Evolutionary conservation across 1,139 yeast species (phyloP), one percentile per base, ranked within the genome.

Genomic region (Kurtzmaniella natalensis): DNA sequence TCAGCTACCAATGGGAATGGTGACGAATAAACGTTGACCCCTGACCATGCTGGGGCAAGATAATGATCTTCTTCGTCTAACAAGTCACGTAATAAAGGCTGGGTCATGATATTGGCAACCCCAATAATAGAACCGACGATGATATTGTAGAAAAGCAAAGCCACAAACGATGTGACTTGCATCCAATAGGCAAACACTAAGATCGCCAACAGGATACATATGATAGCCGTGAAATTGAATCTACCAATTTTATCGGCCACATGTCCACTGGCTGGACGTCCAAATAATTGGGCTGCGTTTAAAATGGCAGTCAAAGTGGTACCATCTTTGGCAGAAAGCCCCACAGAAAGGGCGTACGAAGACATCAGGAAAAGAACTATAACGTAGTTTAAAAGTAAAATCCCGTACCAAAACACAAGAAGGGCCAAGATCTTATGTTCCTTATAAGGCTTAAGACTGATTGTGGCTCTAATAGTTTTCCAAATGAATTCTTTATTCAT

Each of bases 191-290:
- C 65, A 57, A 64, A 52, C 50, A 70, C 40, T 16, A 74, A 44
- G 4, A 74, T 47, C 11, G 64, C 41, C 23, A 64, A 48, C 3
- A 58, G 37, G 3, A 60, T 28, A 33, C 72, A 56, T 3, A 61
- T 45, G 8, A 46, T 30, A 9, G 61, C 45, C 1, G 81, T 64
- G 22, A 71, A 58, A 50, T 79, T 81, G 28, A 68, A 57, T 39
- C 87, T 61, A 1, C 94, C 92, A 31, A 64, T 52, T 21, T 44
- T 55, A 49, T 82, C 92, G 18, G 81, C 79, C 5, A 70, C 25
- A 4, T 61, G 38, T 0, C 94, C 92, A 52, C 80, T 61, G 2
- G 57, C 25, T 1, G 89, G 89, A 44, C 92, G 64, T 0, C 92
- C 92, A 10, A 82, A 42, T 3, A 69, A 57, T 53, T 81, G 88